Evolutionary conservation across 2,329 filamentous ascomycete genomes (phyloP).

Genomic region (Monosporascus sp.): DNA sequence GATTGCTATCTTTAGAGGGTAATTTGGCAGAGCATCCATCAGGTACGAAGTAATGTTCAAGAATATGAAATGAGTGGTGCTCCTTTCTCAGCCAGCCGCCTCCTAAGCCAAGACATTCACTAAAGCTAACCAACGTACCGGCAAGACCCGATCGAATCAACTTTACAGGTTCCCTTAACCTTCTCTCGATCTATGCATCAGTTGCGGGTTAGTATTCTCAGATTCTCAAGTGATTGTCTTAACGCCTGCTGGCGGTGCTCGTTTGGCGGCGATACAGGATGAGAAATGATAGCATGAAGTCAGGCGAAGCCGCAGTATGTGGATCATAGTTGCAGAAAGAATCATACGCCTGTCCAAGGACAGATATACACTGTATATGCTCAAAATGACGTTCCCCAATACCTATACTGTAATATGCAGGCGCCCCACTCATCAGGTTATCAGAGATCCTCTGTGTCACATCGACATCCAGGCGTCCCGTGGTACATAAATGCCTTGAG

Average conservation of each 20-base stretch:
- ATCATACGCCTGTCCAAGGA: background rate
- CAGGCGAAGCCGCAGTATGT: background rate
- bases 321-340: background rate
- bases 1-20: background rate
- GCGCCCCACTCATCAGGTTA: background rate
- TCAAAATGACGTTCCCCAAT: background rate
- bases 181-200: no score
- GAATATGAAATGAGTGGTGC: background rate
- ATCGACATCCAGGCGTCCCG: background rate
- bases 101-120: background rate
- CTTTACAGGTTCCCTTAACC: background rate
- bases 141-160: background rate
- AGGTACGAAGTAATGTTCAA: no score
- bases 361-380: background rate
- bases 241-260: background rate
- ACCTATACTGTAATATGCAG: background rate
- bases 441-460: background rate
- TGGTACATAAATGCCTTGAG: no score
- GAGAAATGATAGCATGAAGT: background rate
- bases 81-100: background rate
- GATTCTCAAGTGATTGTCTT: background rate
- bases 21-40: background rate
- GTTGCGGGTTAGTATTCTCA: no score
- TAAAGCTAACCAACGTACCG: background rate
- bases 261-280: background rate